A percentile compares a stretch with the other conserved stretches of the same genome.
These are phyloP conservation scores for Colletotrichum acutatum DNA, from an alignment of 2,329 filamentous ascomycete species.

Conservation along the genomic window DNA sequence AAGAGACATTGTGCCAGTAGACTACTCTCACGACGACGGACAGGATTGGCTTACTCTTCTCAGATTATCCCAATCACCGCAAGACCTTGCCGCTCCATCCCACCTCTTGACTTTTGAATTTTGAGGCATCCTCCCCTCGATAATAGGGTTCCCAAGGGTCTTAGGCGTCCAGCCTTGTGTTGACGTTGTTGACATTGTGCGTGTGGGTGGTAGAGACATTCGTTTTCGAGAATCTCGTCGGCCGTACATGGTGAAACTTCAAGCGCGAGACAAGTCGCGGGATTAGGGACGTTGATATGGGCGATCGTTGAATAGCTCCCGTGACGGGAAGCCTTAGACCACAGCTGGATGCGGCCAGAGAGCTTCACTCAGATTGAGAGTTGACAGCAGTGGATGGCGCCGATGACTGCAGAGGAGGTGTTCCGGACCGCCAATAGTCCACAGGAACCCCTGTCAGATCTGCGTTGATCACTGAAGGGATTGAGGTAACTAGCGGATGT, in stretches of 20 bases:
- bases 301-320: background rate
- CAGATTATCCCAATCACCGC: conserved; percentile 58
- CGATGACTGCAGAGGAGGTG: conserved; percentile 20
- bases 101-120: conserved; percentile 56
- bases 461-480: conserved; percentile 18
- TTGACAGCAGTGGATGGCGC: conserved; percentile 10
- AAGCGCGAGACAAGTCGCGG: conserved; percentile 5
- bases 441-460: background rate
- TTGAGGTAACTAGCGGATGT: background rate
- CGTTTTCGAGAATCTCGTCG: conserved; percentile 16
- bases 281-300: conserved; percentile 26
- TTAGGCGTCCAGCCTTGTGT: conserved; percentile 47
- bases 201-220: conserved; percentile 11
- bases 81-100: conserved; percentile 60
- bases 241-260: conserved; percentile 3
- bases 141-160: conserved; percentile 42
- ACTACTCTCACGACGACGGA: background rate
- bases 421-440: conserved; percentile 14
- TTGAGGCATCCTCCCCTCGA: conserved; percentile 41
- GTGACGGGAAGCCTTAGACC: background rate
- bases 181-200: conserved; percentile 17
- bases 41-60: conserved; percentile 53
- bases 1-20: background rate
- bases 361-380: background rate
- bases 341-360: conserved; percentile 25